phyloP scores from a whole-genome alignment of 345 rosid genomes.

The Rhizophora apiculata region DNA sequence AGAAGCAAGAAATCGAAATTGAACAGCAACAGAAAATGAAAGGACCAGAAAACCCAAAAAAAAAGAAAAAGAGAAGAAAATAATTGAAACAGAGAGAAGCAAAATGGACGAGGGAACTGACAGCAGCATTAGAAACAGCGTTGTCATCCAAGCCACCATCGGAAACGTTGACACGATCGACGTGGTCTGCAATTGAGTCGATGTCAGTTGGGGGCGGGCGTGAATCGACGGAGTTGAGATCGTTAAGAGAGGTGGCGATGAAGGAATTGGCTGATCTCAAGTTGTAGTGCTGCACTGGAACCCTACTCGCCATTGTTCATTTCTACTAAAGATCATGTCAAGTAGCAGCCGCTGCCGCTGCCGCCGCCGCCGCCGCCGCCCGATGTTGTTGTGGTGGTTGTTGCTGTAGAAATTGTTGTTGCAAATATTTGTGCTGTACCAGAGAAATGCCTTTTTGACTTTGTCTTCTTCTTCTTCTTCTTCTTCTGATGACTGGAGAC shows the following conservation, averaged over 20 bases:
- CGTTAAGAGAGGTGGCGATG: constrained; percentile 60
- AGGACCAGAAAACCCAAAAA: not conserved
- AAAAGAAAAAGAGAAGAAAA: not conserved
- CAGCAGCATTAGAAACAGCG: not conserved
- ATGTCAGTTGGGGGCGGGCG: constrained; percentile 32
- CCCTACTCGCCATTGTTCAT: constrained; percentile 66
- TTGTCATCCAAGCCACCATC: constrained; percentile 21
- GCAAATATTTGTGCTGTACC: no score
- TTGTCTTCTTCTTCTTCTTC: constrained; percentile 8
- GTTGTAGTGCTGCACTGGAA: constrained; percentile 68
- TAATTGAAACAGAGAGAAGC: not conserved
- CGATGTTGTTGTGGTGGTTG: not conserved
- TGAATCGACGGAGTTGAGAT: constrained; percentile 76
- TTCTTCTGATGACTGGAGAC: not conserved
- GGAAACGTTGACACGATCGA: constrained; percentile 45
- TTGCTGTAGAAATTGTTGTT: no score
- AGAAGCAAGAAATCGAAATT: not conserved
- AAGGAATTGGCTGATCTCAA: constrained; percentile 66
- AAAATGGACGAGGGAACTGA: not conserved
- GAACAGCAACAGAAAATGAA: not conserved
- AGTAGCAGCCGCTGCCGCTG: not conserved
- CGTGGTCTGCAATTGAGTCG: constrained; percentile 31
- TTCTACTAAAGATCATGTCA: not conserved
- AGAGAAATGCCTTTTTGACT: no score
- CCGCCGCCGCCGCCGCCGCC: not conserved